Base-by-base conservation (phyloP, 1,284 basidiomycete genomes). In the Rhodotorula sp. region DNA sequence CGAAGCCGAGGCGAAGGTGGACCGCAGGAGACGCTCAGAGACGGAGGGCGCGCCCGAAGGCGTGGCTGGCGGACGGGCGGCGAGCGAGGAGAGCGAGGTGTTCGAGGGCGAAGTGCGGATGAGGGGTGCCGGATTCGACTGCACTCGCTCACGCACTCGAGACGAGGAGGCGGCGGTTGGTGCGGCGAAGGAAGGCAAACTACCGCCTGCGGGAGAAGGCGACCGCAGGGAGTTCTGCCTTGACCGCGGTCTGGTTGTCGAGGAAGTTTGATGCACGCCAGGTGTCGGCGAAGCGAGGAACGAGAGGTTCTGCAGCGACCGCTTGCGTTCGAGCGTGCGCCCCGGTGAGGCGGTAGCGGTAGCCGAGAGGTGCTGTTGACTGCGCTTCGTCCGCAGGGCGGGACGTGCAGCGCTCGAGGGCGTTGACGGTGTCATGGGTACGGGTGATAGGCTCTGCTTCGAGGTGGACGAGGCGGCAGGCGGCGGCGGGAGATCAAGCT, bases 141-240 rank as follows among this genome's bases (percentile, higher is more conserved):
- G 52, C 0, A 74, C 72, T 4, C 71, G 67, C n/a, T 68, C 64
- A 21, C 74, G 62, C 0, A 56, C 23, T 0, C 74, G 66, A 3
- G 64, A 67, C 7, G 64, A 3, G 1, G 74, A 75, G 1, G 74
- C n/a, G 12, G 68, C 68, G 13, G 74, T 75, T 3, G 71, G 74
- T 1, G 61, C 64, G 52, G 77, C 64, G 66, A 75, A 71, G 1
- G 62, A 64, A 16, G 65, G 66, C 3, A 53, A 16, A 1, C n/a
- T 13, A n/a, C 21, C 17, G 48, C 21, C 59, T 62, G 19, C 50
- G 14, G 44, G 74, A 25, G 62, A 68, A 25, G 62, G 54, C 12
- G 66, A 64, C 23, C 42, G 55, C 7, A 45, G 41, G 16, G 54
- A 61, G 12, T 34, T 45, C 14, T 54, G 53, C 14, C 53, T 17